Evolutionary conservation across 2,329 filamentous ascomycete species (phyloP), one percentile per base, ranked within the genome.

Genomic region (Aspergillus sp.): DNA sequence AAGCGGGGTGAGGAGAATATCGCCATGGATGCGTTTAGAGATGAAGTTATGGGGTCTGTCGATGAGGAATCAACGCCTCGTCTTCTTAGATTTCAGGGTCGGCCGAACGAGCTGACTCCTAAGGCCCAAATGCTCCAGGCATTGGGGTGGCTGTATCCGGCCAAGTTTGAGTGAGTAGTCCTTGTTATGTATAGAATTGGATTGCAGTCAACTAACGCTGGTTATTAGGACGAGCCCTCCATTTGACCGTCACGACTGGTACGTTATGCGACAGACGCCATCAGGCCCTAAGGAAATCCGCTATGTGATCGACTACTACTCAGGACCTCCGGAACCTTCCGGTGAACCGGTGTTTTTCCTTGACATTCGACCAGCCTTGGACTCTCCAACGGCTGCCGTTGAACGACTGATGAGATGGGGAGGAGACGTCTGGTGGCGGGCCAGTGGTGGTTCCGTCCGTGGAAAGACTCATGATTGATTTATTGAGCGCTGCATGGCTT

Each of bases 181-280:
- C 7, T 20, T 12, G 10, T 39, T 39, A 7, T 22, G 7, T 20
- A 7, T 19, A 17, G 19, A 19, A 22, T 19, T 12, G 15, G 17
- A 39, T 3, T 12, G 25, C 25, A 25, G 23, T 19, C 12, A 49
- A 30, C 35, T 45, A n/a, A 41, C 25, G 53, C 12, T 1, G 9
- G 10, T 44, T 27, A 46, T 30, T 53, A 88, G 85, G 4, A 84
- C 85, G 6, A 85, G 89, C 46, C 86, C 89, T 9, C 93, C 93
- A 1, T 98, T 98, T 61, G 93, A 98, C 69, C 83, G 93, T 52
- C 93, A 98, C 66, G 93, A 98, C 67, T 98, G 93, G 93, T 97
- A 85, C 64, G 87, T 98, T 38, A 80, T 87, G 55, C 80, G 93
- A 53, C 79, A 85, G 30, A 70, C 79, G 43, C 72, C 75, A 4